Percentiles rank a stretch among this genome's conserved stretches.
These are phyloP conservation scores for Leishmania gerbilli DNA, from an alignment of 208 protist species.

Conservation along the genomic window DNA sequence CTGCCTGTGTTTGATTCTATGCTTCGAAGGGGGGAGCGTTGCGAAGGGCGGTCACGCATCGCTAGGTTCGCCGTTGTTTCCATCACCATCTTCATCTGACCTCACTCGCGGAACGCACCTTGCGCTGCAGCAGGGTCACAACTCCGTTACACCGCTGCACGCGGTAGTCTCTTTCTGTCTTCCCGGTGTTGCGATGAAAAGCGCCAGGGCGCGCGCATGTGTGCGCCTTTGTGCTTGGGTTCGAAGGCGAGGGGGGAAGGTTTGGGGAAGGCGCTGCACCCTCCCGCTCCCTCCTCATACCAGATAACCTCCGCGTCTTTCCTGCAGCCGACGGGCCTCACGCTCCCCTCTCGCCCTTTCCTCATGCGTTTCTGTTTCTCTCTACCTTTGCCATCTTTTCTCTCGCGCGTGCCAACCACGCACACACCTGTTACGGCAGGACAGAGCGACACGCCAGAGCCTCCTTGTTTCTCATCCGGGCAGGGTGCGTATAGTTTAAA, in stretches of 20 bases:
- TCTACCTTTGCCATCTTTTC: background rate
- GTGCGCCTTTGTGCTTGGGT: background rate
- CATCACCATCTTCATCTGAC: background rate
- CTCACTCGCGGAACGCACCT: background rate
- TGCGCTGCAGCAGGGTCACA: background rate
- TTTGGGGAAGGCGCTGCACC: background rate
- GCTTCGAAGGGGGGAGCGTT: background rate
- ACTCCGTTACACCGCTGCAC: background rate
- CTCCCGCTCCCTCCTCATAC: background rate
- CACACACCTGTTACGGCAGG: background rate
- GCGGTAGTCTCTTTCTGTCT: background rate
- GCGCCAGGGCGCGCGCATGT: background rate
- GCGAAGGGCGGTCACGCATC: background rate
- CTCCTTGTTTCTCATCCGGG: background rate
- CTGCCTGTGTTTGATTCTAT: background rate
- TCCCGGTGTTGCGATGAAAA: background rate
- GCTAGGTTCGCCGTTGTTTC: background rate
- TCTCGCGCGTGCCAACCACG: background rate
- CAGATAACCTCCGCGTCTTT: background rate
- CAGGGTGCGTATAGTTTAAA: background rate
- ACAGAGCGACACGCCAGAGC: background rate
- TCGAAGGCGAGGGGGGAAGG: background rate
- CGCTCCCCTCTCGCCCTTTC: background rate
- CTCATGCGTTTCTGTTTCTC: background rate
- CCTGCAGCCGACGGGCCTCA: background rate